phyloP scores from a whole-genome alignment of 179 eudicot genomes.

The Amaranthus tricolor region DNA sequence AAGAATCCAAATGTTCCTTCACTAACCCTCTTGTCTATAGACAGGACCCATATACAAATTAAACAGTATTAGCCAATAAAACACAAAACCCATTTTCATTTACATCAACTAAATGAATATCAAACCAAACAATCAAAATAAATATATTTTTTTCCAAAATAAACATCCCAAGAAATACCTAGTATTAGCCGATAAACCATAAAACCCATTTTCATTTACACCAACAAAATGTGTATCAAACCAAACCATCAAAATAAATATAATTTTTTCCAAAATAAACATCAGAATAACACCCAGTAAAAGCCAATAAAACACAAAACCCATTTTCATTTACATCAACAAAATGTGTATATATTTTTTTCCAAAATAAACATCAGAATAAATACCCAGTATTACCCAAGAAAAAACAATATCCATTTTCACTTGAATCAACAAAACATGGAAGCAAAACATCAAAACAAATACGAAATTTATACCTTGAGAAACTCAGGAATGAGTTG shows the following conservation, averaged over 20 bases:
- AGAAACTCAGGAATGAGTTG: constrained; percentile 74
- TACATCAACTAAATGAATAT: too few relatives aligned
- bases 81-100: neutral
- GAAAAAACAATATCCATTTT: neutral
- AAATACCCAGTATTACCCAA: neutral
- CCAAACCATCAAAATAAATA: too few relatives aligned
- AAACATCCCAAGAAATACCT: too few relatives aligned
- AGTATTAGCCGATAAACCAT: neutral
- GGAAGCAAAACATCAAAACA: neutral
- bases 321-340: too few relatives aligned
- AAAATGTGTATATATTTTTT: too few relatives aligned
- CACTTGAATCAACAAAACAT: neutral
- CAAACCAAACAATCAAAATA: too few relatives aligned
- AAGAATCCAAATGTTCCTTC: constrained; percentile 86
- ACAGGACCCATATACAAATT: constrained; percentile 4
- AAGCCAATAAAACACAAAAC: neutral
- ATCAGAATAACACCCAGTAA: neutral
- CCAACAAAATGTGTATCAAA: too few relatives aligned
- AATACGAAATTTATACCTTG: constrained; percentile 40
- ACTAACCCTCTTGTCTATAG: constrained; percentile 80
- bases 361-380: too few relatives aligned
- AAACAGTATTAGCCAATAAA: neutral
- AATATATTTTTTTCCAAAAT: too few relatives aligned
- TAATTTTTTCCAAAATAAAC: too few relatives aligned
- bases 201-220: neutral